phyloP scores from a whole-genome alignment of 139 green algal genomes.

The Parachlorella kessleri region DNA sequence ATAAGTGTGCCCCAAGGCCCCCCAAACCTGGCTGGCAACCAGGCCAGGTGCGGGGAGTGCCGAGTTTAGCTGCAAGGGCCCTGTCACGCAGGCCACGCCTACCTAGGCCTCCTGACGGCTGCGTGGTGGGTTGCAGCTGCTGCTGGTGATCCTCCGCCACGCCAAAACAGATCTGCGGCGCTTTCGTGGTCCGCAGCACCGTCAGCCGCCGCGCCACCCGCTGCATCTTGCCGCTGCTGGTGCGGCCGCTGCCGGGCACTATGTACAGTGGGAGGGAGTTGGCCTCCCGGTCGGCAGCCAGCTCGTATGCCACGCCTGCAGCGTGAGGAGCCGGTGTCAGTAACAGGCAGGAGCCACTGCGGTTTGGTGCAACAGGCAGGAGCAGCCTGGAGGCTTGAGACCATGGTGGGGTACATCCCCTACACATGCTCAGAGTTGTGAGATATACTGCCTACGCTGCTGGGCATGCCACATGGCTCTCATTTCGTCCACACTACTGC shows the following conservation, averaged over 20 bases:
- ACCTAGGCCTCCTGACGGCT: no score
- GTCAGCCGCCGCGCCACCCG: constrained; percentile 15
- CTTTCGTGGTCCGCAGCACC: not conserved
- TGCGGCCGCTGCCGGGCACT: not conserved
- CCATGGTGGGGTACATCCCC: no score
- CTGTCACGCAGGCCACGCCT: no score
- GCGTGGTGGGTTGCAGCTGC: not conserved
- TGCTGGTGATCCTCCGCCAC: not conserved
- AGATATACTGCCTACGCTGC: no score
- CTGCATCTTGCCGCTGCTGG: not conserved
- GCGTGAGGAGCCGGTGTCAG: not conserved
- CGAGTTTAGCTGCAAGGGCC: no score
- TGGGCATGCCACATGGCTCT: no score
- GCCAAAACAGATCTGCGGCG: constrained; percentile 23
- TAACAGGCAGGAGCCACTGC: not conserved
- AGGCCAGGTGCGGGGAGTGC: no score
- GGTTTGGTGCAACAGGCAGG: not conserved
- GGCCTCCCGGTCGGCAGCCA: constrained; percentile 9
- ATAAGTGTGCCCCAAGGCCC: no score
- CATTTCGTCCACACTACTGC: no score
- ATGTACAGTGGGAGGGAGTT: constrained; percentile 1
- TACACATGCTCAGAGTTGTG: no score
- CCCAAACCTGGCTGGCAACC: no score
- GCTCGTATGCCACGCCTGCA: constrained; percentile 19
- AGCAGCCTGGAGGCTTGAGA: not conserved